phyloP scores from a whole-genome alignment of 139 green algal species.

The Limnomonas spitsbergensis region DNA sequence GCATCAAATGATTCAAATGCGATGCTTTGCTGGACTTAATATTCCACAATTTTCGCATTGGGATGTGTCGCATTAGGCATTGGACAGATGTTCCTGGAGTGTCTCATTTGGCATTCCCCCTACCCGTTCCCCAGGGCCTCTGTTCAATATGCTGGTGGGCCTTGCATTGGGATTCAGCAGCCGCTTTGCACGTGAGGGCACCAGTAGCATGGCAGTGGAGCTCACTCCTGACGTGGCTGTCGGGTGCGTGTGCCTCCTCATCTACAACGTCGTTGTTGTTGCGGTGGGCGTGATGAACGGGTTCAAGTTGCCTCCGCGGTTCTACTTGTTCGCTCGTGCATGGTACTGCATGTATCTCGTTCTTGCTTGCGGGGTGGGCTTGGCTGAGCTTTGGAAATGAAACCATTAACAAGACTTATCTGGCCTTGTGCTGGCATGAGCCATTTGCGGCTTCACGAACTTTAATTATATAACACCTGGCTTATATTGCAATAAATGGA shows the following conservation, averaged over 20 bases:
- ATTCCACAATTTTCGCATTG: no score
- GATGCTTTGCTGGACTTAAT: no score
- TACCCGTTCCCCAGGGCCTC: no score
- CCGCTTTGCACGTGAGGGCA: constrained; percentile 42
- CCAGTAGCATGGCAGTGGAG: neutral
- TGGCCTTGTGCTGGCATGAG: no score
- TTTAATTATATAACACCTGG: no score
- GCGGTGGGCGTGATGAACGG: constrained; percentile 48
- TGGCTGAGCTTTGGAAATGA: constrained; percentile 11
- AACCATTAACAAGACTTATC: no score
- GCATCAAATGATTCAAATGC: no score
- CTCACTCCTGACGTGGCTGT: constrained; percentile 15
- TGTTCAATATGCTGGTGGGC: constrained; percentile 89
- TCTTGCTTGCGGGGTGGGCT: constrained; percentile 26
- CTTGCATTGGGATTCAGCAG: constrained; percentile 59
- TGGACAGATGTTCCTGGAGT: no score
- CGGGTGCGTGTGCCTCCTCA: constrained; percentile 39
- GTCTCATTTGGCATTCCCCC: no score
- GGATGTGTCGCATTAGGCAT: no score
- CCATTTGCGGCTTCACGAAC: no score
- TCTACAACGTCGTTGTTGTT: constrained; percentile 57
- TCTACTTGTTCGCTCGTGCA: constrained; percentile 65
- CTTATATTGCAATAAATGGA: no score
- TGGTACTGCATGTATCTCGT: constrained; percentile 69
- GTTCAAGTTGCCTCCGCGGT: constrained; percentile 51